Evolutionary conservation across 2,329 filamentous ascomycete genomes (phyloP).

Genomic region (Verticillium longisporum): DNA sequence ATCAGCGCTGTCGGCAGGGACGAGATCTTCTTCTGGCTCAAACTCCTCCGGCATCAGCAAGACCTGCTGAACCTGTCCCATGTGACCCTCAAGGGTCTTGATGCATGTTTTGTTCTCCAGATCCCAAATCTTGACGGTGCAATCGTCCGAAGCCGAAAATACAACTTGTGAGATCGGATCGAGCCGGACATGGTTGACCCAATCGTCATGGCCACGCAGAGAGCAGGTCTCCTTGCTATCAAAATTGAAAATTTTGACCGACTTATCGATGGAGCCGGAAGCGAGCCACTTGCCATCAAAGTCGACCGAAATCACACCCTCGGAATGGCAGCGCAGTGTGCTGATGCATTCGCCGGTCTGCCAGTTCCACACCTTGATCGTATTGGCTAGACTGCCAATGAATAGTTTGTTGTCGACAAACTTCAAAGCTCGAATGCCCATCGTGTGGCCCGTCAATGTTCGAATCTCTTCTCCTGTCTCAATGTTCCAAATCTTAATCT

Average conservation of each 20-base stretch:
- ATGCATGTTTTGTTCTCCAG: slow-evolving; percentile 78
- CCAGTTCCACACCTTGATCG: slow-evolving; percentile 95
- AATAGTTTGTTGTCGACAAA: slow-evolving; percentile 91
- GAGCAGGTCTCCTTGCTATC: slow-evolving; percentile 73
- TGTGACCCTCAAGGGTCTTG: slow-evolving; percentile 72
- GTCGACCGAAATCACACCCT: slow-evolving; percentile 80
- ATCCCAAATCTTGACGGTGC: slow-evolving; percentile 88
- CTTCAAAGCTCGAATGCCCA: slow-evolving; percentile 80
- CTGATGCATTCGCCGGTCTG: slow-evolving; percentile 80
- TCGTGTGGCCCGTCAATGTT: slow-evolving; percentile 76
- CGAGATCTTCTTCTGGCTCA: slow-evolving; percentile 68
- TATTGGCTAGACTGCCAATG: slow-evolving; percentile 81
- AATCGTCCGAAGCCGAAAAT: slow-evolving; percentile 90
- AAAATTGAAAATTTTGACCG: slow-evolving; percentile 90
- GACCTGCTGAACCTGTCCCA: slow-evolving; percentile 92
- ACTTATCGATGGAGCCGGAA: slow-evolving; percentile 83
- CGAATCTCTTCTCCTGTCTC: slow-evolving; percentile 79
- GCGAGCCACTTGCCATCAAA: slow-evolving; percentile 80
- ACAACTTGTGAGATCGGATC: slow-evolving; percentile 77
- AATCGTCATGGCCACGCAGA: slow-evolving; percentile 80
- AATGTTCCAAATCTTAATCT: slow-evolving; percentile 94
- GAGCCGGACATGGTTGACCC: slow-evolving; percentile 93
- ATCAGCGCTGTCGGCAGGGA: slow-evolving; percentile 45
- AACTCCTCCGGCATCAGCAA: slow-evolving; percentile 79
- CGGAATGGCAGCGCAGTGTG: slow-evolving; percentile 71